Evolutionary conservation across 2,329 filamentous ascomycete genomes (phyloP).

Genomic region (Cytospora chrysosperma): DNA sequence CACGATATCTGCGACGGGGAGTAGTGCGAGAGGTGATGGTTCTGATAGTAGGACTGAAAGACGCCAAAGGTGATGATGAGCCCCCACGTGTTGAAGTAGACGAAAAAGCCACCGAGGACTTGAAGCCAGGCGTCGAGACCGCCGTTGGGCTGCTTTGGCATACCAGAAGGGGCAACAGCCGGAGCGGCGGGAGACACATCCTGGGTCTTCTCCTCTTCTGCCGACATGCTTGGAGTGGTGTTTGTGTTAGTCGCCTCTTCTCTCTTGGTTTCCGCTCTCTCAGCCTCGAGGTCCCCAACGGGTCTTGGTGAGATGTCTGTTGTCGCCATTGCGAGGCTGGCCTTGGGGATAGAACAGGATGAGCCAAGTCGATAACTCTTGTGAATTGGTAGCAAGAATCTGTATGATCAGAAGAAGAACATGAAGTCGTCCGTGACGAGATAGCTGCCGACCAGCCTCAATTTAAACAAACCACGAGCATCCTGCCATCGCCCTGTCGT

Average conservation of each 20-base stretch:
- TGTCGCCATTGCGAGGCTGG: not conserved
- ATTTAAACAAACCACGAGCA: not conserved
- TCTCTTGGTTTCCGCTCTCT: not conserved
- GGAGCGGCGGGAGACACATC: not conserved
- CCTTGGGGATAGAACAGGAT: not conserved
- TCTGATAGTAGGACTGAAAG: slow-evolving; percentile 56
- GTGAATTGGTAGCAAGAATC: too few species aligned
- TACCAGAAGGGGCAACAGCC: not conserved
- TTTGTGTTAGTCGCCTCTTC: not conserved
- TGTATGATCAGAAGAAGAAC: too few species aligned
- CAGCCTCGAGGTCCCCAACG: not conserved
- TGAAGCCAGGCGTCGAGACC: slow-evolving; percentile 56
- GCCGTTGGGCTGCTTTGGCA: slow-evolving; percentile 40
- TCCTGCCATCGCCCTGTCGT: not conserved
- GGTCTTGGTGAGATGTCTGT: not conserved
- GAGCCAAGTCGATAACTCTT: too few species aligned
- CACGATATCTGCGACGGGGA: slow-evolving; percentile 39
- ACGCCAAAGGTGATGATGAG: slow-evolving; percentile 48
- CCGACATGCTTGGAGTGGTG: not conserved
- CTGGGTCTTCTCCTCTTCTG: not conserved
- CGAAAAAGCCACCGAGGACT: slow-evolving; percentile 49
- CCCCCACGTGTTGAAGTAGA: slow-evolving; percentile 57
- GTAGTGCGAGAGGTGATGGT: slow-evolving; percentile 35
- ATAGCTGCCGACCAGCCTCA: not conserved
- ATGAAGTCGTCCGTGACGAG: not conserved